Conservation (phyloP, 768 basidiomycete genomes). For the Gymnopilus junonius region DNA sequence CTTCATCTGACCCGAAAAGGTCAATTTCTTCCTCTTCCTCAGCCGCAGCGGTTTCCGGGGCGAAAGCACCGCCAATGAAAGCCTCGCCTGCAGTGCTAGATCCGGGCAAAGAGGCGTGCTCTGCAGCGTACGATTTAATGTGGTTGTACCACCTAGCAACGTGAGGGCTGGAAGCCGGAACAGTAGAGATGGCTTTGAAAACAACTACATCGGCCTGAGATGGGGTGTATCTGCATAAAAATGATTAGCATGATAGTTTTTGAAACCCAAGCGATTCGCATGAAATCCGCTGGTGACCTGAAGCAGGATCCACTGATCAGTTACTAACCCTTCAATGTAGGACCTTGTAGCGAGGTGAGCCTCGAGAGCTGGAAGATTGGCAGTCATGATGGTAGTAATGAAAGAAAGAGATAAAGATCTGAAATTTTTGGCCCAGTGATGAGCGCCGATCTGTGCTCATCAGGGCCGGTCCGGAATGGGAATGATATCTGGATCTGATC, state of each 20-base stretch:
- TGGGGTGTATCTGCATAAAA: constrained; percentile 73
- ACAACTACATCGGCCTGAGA: constrained; percentile 95
- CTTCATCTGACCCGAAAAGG: constrained; percentile 87
- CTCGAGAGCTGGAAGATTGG: constrained; percentile 76
- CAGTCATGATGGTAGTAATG: constrained; percentile 56
- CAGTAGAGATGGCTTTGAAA: constrained; percentile 76
- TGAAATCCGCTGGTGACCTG: not conserved
- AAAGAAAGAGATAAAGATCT: constrained; percentile 17
- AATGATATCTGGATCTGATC: constrained; percentile 17
- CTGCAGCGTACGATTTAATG: constrained; percentile 83
- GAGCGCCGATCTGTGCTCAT: constrained; percentile 16
- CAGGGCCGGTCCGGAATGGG: constrained; percentile 23
- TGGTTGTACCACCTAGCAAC: constrained; percentile 93
- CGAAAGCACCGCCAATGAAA: constrained; percentile 59
- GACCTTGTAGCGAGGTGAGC: constrained; percentile 85
- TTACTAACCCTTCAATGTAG: constrained; percentile 88
- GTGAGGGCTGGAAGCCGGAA: constrained; percentile 72
- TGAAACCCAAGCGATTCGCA: not conserved
- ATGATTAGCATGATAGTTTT: not conserved
- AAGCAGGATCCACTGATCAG: not conserved
- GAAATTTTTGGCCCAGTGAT: constrained; percentile 14
- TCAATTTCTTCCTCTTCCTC: constrained; percentile 83
- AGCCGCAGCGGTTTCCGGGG: constrained; percentile 48
- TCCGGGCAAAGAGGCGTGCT: constrained; percentile 80
- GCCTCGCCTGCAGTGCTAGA: constrained; percentile 82